Percentiles rank a stretch among this genome's conserved stretches.
phyloP scores from a whole-genome alignment of 106 monocot genomes.

The Vanilla planifolia region DNA sequence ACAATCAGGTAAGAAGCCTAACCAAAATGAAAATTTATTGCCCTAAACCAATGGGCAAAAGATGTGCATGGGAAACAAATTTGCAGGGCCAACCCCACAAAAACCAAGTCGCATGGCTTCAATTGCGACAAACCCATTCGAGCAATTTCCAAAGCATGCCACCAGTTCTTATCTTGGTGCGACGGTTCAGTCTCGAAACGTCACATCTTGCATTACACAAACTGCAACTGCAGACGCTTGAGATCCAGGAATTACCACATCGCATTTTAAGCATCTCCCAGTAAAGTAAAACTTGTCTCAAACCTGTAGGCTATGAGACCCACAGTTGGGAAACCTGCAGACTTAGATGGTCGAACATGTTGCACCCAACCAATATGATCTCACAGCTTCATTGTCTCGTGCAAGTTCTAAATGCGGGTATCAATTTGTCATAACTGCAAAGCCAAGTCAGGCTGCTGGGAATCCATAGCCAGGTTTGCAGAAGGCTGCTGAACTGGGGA shows the following conservation, averaged over 20 bases:
- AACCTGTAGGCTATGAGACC: background rate
- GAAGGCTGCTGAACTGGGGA: constrained; percentile 63
- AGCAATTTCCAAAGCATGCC: background rate
- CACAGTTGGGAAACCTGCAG: background rate
- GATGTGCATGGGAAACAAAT: no score
- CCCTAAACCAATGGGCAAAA: no score
- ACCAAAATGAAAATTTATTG: no score
- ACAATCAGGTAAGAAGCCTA: background rate
- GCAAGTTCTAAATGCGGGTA: background rate
- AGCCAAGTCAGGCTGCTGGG: constrained; percentile 91
- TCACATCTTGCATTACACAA: background rate
- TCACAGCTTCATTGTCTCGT: background rate
- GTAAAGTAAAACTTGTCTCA: background rate
- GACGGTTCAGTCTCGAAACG: background rate
- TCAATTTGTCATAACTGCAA: constrained; percentile 53
- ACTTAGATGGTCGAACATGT: background rate
- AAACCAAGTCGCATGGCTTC: no score
- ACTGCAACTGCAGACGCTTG: background rate
- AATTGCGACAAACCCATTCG: background rate
- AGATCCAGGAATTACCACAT: no score
- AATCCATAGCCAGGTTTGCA: constrained; percentile 50
- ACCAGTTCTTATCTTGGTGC: background rate
- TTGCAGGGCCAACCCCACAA: no score
- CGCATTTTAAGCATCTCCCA: no score
- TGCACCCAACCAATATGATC: background rate